Conservation (phyloP, 2,329 filamentous ascomycete species). For the Aspergillus pseudoviridinutans region DNA sequence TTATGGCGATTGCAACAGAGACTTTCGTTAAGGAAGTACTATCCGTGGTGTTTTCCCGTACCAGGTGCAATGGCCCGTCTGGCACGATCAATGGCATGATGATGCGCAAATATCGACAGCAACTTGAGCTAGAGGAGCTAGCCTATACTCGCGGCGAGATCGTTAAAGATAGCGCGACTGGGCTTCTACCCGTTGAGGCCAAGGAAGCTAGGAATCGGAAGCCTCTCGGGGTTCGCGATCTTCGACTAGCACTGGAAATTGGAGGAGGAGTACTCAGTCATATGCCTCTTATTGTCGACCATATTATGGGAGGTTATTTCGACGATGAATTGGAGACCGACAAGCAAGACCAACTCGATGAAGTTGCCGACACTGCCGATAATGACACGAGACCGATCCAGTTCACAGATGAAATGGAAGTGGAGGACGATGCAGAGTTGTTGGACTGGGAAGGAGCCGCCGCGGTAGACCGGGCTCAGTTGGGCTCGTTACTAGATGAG, state of each 20-base stretch:
- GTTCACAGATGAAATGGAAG: conserved; percentile 36
- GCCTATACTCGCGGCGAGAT: conserved; percentile 69
- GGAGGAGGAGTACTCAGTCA: conserved; percentile 71
- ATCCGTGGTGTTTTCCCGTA: conserved; percentile 51
- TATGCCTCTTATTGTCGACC: conserved; percentile 70
- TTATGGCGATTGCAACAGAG: conserved; percentile 59
- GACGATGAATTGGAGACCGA: conserved; percentile 68
- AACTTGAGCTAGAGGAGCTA: conserved; percentile 72
- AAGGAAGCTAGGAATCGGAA: conserved; percentile 69
- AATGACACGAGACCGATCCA: conserved; percentile 19
- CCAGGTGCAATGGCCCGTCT: conserved; percentile 56
- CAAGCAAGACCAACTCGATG: conserved; percentile 31
- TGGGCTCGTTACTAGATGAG: conserved; percentile 38
- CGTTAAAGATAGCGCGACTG: conserved; percentile 64
- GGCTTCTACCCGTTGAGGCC: conserved; percentile 75
- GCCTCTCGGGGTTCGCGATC: conserved; percentile 71
- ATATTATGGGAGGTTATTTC: conserved; percentile 66
- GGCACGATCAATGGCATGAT: conserved; percentile 68
- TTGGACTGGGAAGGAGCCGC: conserved; percentile 39
- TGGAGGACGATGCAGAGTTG: conserved; percentile 36
- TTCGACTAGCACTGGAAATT: conserved; percentile 71
- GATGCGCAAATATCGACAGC: conserved; percentile 71
- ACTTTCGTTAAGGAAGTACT: conserved; percentile 61
- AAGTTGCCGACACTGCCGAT: conserved; percentile 14
- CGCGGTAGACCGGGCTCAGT: conserved; percentile 32